These are phyloP conservation scores for Funneliformis caledonium DNA, from an alignment of 371 early-diverging fungal species.

Conservation along the genomic window DNA sequence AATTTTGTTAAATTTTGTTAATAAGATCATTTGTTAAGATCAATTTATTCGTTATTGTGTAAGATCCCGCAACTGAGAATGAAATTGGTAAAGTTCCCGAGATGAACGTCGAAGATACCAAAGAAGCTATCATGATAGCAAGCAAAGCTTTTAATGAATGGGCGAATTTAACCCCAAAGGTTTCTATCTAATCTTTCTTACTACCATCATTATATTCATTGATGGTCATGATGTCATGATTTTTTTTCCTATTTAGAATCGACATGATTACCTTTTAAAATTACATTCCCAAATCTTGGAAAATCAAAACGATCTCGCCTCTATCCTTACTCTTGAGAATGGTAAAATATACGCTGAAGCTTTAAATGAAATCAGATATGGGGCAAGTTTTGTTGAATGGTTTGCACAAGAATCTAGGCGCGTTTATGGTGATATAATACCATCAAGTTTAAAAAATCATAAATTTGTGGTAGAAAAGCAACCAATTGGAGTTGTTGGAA, in stretches of 20 bases:
- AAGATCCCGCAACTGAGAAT: constrained; percentile 73
- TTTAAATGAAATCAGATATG: constrained; percentile 80
- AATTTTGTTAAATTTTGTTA: background rate
- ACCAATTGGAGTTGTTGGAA: constrained; percentile 85
- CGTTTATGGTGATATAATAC: constrained; percentile 81
- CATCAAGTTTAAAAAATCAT: constrained; percentile 58
- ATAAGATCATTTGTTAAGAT: background rate
- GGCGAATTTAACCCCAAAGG: constrained; percentile 67
- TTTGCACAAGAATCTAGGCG: constrained; percentile 87
- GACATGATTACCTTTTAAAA: constrained; percentile 66
- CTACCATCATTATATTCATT: background rate
- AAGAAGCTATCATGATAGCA: constrained; percentile 65
- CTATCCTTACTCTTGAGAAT: constrained; percentile 77
- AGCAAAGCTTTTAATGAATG: constrained; percentile 63
- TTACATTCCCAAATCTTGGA: constrained; percentile 75
- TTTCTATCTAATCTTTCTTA: constrained; percentile 9
- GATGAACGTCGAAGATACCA: constrained; percentile 65
- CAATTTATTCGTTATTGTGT: background rate
- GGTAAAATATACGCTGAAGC: constrained; percentile 62
- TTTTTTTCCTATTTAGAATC: constrained; percentile 43
- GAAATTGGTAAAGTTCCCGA: constrained; percentile 71
- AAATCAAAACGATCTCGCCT: constrained; percentile 77
- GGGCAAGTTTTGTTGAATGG: constrained; percentile 80
- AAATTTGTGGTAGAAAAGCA: constrained; percentile 77
- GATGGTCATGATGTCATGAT: constrained; percentile 13